A percentile compares a stretch with the other conserved stretches of the same genome.
Conservation (phyloP, 345 rosid genomes). For the Trapa bicornis region DNA sequence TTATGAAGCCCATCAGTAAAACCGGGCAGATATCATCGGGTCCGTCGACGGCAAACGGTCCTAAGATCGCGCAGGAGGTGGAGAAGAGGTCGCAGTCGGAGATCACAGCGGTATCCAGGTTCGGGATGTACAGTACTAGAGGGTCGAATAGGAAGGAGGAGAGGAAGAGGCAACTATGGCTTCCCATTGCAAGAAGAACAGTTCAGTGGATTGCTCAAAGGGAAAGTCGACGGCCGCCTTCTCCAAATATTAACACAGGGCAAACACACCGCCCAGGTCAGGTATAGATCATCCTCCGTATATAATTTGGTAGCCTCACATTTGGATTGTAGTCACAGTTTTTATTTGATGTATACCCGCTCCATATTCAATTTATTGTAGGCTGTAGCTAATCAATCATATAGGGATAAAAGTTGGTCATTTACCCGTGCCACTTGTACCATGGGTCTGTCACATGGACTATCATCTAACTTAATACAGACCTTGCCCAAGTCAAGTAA, state of each 20-base stretch:
- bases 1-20: conserved; percentile 15
- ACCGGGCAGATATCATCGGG: conserved; percentile 4
- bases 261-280: not conserved
- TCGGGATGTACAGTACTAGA: conserved; percentile 1
- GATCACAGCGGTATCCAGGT: conserved; percentile 56
- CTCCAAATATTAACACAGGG: not conserved
- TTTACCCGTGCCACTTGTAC: too few relatives aligned
- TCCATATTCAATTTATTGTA: too few relatives aligned
- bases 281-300: not conserved
- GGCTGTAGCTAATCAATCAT: too few relatives aligned
- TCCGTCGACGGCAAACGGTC: conserved; percentile 7
- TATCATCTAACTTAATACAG: too few relatives aligned
- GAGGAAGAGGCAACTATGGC: conserved; percentile 16
- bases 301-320: too few relatives aligned
- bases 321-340: too few relatives aligned
- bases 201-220: conserved; percentile 14
- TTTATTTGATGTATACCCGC: too few relatives aligned
- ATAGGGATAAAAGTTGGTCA: too few relatives aligned
- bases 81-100: conserved; percentile 72
- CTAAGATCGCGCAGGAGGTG: conserved; percentile 18
- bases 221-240: not conserved
- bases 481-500: too few relatives aligned
- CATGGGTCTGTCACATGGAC: too few relatives aligned
- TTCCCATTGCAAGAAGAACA: conserved; percentile 18
- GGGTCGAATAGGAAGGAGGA: conserved; percentile 25